Conservation (phyloP, 768 basidiomycete species). For the Scleroderma citrinum region DNA sequence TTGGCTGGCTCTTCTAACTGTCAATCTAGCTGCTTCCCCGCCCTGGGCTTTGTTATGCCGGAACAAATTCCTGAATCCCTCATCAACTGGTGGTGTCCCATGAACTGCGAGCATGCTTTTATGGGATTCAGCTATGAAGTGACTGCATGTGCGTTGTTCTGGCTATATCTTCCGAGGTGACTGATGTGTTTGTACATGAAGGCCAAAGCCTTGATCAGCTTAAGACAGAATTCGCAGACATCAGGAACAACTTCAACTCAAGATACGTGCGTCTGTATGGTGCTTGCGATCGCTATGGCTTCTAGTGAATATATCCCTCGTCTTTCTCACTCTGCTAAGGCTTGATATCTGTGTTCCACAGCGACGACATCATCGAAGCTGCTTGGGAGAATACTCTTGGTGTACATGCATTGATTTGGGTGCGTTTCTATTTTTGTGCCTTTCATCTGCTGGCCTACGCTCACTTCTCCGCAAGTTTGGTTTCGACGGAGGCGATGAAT, state of each 20-base stretch:
- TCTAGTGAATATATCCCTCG: slow-evolving; percentile 27
- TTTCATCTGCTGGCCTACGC: not conserved
- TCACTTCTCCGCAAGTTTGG: slow-evolving; percentile 33
- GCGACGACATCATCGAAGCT: slow-evolving; percentile 58
- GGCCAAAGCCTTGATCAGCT: slow-evolving; percentile 54
- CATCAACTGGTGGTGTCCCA: slow-evolving; percentile 60
- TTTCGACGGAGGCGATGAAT: slow-evolving; percentile 36
- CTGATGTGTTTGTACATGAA: slow-evolving; percentile 22
- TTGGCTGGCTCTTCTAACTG: not conserved
- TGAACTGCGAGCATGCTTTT: slow-evolving; percentile 64
- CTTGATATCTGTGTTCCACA: slow-evolving; percentile 19
- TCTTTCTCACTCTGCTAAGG: slow-evolving; percentile 12
- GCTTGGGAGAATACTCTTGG: slow-evolving; percentile 66
- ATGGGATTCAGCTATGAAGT: slow-evolving; percentile 76
- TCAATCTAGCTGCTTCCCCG: slow-evolving; percentile 32
- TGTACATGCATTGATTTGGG: slow-evolving; percentile 73
- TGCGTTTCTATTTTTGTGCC: slow-evolving; percentile 14
- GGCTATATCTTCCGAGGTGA: not conserved
- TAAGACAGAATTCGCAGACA: slow-evolving; percentile 51
- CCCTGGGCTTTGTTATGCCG: slow-evolving; percentile 51
- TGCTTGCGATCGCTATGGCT: slow-evolving; percentile 33
- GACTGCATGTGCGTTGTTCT: slow-evolving; percentile 44
- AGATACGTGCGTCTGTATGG: slow-evolving; percentile 57
- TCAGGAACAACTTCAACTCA: slow-evolving; percentile 51
- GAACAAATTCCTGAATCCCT: slow-evolving; percentile 37